phyloP scores from a whole-genome alignment of 2,329 filamentous ascomycete genomes.

The Purpureocillium takamizusanense region DNA sequence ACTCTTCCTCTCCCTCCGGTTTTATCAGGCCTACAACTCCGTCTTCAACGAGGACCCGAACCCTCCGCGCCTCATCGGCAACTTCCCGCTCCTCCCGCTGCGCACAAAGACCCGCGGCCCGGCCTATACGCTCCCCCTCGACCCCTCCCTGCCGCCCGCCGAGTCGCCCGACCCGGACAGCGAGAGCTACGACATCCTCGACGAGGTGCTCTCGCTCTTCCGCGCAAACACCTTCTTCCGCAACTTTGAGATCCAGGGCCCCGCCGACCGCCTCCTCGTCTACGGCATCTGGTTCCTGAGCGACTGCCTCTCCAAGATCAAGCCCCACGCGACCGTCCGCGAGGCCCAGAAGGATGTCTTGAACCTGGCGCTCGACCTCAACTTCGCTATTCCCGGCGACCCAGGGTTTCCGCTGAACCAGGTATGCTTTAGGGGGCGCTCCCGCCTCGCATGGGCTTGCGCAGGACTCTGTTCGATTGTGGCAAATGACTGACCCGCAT shows the following conservation, averaged over 20 bases:
- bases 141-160: conserved; percentile 44
- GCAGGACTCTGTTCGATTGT: too few species aligned
- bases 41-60: conserved; percentile 84
- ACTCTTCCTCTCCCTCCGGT: conserved; percentile 3
- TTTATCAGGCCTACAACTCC: conserved; percentile 97
- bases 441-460: too few species aligned
- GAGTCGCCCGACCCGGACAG: conserved; percentile 71
- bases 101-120: conserved; percentile 94
- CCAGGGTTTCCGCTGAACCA: conserved; percentile 91
- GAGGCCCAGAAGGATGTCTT: conserved; percentile 65
- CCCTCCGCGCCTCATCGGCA: conserved; percentile 57
- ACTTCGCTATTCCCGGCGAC: conserved; percentile 92
- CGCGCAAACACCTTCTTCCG: conserved; percentile 98
- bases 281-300: conserved; percentile 95
- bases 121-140: conserved; percentile 69
- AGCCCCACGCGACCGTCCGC: conserved; percentile 55
- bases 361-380: conserved; percentile 82
- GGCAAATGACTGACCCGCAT: too few species aligned
- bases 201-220: conserved; percentile 88
- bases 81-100: conserved; percentile 89
- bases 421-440: conserved; percentile 27
- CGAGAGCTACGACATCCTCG: conserved; percentile 92
- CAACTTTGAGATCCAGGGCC: conserved; percentile 98
- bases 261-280: conserved; percentile 86
- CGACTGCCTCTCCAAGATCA: conserved; percentile 83